A percentile compares a stretch with the other conserved stretches of the same genome.
Evolutionary conservation across 192 early-diverging fungal genomes (phyloP).

Genomic region (Coemansia erecta): DNA sequence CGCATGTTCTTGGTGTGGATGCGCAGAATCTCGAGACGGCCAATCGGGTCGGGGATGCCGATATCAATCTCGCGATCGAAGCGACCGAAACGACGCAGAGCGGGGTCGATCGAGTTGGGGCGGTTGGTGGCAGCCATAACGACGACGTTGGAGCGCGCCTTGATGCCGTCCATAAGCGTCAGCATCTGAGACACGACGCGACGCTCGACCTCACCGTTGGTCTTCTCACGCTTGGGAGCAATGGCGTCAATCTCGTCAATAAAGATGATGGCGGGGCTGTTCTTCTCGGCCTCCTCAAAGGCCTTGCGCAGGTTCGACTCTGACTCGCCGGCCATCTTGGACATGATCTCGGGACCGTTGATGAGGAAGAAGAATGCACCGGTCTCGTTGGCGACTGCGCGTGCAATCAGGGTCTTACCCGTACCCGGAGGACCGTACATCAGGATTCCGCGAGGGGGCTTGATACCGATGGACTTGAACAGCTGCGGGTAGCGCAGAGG

Average conservation of each 20-base stretch:
- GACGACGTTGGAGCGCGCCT: conserved; percentile 95
- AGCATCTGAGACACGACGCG: conserved; percentile 98
- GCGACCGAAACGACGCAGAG: conserved; percentile 96
- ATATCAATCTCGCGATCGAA: conserved; percentile 99
- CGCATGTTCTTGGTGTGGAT: conserved; percentile 99
- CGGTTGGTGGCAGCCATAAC: conserved; percentile 99
- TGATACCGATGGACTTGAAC: conserved; percentile 98
- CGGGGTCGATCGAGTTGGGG: conserved; percentile 97
- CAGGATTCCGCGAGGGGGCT: conserved; percentile 96
- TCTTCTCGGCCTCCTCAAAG: conserved; percentile 98
- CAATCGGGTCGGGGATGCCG: conserved; percentile 97
- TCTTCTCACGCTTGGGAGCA: conserved; percentile 99
- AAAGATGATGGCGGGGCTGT: conserved; percentile 95
- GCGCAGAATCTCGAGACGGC: conserved; percentile 96
- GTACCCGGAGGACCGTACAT: conserved; percentile 99
- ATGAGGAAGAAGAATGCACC: conserved; percentile 99
- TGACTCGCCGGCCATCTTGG: conserved; percentile 99
- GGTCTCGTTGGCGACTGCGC: conserved; percentile 98
- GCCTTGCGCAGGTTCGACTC: conserved; percentile 97
- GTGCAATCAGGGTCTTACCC: conserved; percentile 98
- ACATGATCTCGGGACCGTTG: conserved; percentile 99
- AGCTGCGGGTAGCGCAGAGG: conserved; percentile 98
- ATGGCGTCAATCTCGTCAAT: conserved; percentile 99
- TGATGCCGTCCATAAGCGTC: conserved; percentile 97
- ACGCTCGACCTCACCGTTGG: conserved; percentile 98